Conservation (phyloP, 805 yeast genomes). For the Candida boleticola region DNA sequence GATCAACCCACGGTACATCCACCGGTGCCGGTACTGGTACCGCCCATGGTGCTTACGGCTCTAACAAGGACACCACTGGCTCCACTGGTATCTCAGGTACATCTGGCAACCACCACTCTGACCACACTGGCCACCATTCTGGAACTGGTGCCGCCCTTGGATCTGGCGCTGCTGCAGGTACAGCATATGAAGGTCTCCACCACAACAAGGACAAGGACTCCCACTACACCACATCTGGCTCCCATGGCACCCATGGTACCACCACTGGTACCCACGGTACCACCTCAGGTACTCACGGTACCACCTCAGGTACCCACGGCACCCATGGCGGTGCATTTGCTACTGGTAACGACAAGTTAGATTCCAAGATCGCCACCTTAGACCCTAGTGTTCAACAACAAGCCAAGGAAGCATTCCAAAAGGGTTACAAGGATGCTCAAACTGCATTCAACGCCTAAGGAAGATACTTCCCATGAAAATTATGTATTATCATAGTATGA, state of each 20-base stretch:
- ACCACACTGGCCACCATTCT: slow-evolving; percentile 8
- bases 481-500: no score
- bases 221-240: background rate
- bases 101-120: no score
- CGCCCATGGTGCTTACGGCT: slow-evolving; percentile 8
- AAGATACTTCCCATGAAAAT: no score
- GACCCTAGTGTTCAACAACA: slow-evolving; percentile 33
- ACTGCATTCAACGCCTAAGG: slow-evolving; percentile 18
- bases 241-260: slow-evolving; percentile 1
- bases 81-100: slow-evolving; percentile 10
- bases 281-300: slow-evolving; percentile 1
- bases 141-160: slow-evolving; percentile 6
- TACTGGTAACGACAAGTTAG: slow-evolving; percentile 37
- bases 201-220: slow-evolving; percentile 2
- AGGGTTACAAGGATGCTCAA: slow-evolving; percentile 39
- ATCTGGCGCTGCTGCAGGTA: slow-evolving; percentile 11
- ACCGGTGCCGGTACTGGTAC: slow-evolving; percentile 8
- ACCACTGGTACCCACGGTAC: slow-evolving; percentile 1
- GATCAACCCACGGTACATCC: slow-evolving; percentile 7
- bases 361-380: slow-evolving; percentile 32
- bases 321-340: slow-evolving; percentile 19
- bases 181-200: slow-evolving; percentile 4
- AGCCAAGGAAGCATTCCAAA: slow-evolving; percentile 40
- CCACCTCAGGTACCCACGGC: background rate
- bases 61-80: slow-evolving; percentile 12